Conservation (phyloP, 2,329 filamentous ascomycete genomes). For the Arthrobotrys conoides region DNA sequence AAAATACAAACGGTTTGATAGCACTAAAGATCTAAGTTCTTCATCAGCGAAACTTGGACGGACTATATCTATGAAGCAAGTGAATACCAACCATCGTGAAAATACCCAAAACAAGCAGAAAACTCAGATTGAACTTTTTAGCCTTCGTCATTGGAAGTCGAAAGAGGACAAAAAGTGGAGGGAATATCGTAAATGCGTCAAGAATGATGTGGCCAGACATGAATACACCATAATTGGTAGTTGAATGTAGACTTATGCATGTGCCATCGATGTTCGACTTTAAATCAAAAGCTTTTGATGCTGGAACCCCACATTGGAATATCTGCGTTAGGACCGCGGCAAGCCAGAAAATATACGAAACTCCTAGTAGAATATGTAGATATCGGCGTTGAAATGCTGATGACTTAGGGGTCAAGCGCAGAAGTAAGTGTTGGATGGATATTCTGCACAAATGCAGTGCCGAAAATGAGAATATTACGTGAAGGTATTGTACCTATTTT, state of each 20-base stretch:
- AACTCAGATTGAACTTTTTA: constrained; percentile 53
- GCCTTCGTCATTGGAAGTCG: constrained; percentile 33
- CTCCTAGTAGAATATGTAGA: constrained; percentile 22
- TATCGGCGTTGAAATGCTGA: constrained; percentile 31
- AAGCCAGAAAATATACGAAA: constrained; percentile 51
- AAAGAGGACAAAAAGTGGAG: constrained; percentile 45
- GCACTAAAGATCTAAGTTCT: not conserved
- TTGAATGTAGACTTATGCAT: constrained; percentile 43
- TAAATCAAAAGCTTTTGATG: constrained; percentile 23
- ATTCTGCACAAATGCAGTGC: constrained; percentile 40
- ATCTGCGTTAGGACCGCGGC: constrained; percentile 42
- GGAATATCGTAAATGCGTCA: constrained; percentile 47
- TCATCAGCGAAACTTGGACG: no score
- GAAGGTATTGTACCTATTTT: constrained; percentile 31
- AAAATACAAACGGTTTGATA: constrained; percentile 47
- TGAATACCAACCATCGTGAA: constrained; percentile 32
- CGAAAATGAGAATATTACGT: constrained; percentile 44
- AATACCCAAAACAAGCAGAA: constrained; percentile 37
- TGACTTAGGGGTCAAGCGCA: constrained; percentile 24
- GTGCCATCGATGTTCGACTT: constrained; percentile 45
- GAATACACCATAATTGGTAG: constrained; percentile 35
- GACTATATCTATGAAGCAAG: no score
- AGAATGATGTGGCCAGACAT: constrained; percentile 53
- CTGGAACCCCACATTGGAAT: constrained; percentile 44
- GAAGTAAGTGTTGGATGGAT: constrained; percentile 41